Evolutionary conservation across 2,329 filamentous ascomycete species (phyloP).

Genomic region (Diplodia sapinea): DNA sequence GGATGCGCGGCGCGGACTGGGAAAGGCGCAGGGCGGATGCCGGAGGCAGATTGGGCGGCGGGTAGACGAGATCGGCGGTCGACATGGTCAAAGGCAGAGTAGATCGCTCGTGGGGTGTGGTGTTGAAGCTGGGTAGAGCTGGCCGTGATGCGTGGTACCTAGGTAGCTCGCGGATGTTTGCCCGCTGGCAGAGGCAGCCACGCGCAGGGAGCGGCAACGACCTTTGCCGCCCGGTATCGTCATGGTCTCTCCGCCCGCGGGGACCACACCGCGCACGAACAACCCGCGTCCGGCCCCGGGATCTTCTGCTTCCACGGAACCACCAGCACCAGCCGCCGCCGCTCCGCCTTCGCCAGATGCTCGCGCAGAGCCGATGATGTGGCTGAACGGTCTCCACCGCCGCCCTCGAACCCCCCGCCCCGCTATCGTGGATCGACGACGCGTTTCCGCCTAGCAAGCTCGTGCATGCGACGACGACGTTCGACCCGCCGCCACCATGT

Average conservation of each 20-base stretch:
- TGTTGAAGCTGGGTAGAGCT: constrained; percentile 4
- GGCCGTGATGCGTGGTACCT: constrained; percentile 1
- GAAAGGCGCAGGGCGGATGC: constrained; percentile 53
- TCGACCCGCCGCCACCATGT: constrained; percentile 18
- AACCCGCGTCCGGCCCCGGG: neutral
- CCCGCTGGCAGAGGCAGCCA: neutral
- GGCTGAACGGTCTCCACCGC: constrained; percentile 23
- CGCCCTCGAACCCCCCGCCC: constrained; percentile 26
- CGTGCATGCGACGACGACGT: neutral
- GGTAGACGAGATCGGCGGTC: constrained; percentile 46
- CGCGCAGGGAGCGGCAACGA: constrained; percentile 1
- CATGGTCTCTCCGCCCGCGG: constrained; percentile 26
- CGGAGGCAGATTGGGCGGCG: constrained; percentile 49
- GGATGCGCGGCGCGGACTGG: constrained; percentile 52
- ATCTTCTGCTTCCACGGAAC: neutral
- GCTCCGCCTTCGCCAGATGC: constrained; percentile 1
- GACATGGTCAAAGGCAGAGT: constrained; percentile 4
- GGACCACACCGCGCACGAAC: constrained; percentile 26
- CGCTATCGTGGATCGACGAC: constrained; percentile 23
- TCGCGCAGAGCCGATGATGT: constrained; percentile 24
- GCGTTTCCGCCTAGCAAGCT: constrained; percentile 19
- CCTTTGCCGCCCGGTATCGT: constrained; percentile 14
- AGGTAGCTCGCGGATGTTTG: neutral
- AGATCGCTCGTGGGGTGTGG: neutral
- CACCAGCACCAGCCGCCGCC: neutral